These are phyloP conservation scores for Erythrobasidium hasegawianum DNA, from an alignment of 1,284 basidiomycete genomes.

Conservation along the genomic window DNA sequence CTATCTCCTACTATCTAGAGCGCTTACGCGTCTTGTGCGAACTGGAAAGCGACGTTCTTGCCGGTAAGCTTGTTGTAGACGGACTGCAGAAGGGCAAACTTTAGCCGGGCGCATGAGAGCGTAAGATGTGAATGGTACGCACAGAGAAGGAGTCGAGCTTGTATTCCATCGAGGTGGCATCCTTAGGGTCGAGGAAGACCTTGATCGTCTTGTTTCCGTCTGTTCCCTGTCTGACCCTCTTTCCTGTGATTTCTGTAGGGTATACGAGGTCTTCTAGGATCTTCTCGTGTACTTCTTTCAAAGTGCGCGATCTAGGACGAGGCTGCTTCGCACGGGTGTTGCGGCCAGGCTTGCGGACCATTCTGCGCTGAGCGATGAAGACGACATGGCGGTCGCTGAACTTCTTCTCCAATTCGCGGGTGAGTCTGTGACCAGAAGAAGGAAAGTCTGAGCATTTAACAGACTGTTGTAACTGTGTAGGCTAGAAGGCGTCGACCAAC, in stretches of 20 bases:
- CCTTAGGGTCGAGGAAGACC: slow-evolving; percentile 97
- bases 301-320: slow-evolving; percentile 92
- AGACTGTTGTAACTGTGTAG: slow-evolving; percentile 35
- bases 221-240: slow-evolving; percentile 84
- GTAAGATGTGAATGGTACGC: slow-evolving; percentile 49
- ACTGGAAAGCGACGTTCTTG: slow-evolving; percentile 65
- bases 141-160: slow-evolving; percentile 91
- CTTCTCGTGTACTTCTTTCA: slow-evolving; percentile 95
- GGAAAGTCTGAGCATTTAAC: slow-evolving; percentile 34
- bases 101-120: background rate
- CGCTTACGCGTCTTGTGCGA: slow-evolving; percentile 24
- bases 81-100: slow-evolving; percentile 1
- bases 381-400: slow-evolving; percentile 98
- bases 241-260: slow-evolving; percentile 96
- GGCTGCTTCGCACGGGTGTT: slow-evolving; percentile 90
- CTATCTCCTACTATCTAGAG: background rate
- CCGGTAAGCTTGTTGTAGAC: slow-evolving; percentile 92
- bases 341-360: slow-evolving; percentile 95
- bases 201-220: slow-evolving; percentile 90
- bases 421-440: slow-evolving; percentile 62
- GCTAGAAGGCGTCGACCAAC: slow-evolving; percentile 56
- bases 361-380: slow-evolving; percentile 96
- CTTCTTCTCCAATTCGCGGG: slow-evolving; percentile 99
- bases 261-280: slow-evolving; percentile 98
- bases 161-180: slow-evolving; percentile 98